Evolutionary conservation across 1,284 basidiomycete genomes (phyloP).

Genomic region (Moesziomyces globuligerus): DNA sequence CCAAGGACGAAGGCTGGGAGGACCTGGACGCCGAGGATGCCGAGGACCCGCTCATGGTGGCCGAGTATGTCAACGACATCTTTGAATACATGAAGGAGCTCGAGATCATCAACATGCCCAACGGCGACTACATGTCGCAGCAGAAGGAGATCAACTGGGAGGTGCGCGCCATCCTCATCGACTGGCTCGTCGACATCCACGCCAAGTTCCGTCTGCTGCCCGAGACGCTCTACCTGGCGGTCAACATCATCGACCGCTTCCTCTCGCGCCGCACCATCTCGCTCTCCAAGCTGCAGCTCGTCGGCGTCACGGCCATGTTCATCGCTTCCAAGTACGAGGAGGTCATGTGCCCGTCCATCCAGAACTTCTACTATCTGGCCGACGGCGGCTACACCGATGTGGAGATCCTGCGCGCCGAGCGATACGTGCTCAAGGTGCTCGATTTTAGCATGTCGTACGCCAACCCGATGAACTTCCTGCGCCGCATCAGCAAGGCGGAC

Average conservation of each 20-base stretch:
- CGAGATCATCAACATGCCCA: slow-evolving; percentile 70
- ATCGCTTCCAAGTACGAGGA: slow-evolving; percentile 96
- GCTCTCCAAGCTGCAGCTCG: slow-evolving; percentile 90
- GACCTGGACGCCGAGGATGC: slow-evolving; percentile 91
- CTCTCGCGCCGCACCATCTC: slow-evolving; percentile 88
- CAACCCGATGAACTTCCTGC: slow-evolving; percentile 90
- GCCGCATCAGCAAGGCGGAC: slow-evolving; percentile 71
- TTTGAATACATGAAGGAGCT: slow-evolving; percentile 87
- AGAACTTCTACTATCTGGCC: slow-evolving; percentile 76
- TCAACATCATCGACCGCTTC: slow-evolving; percentile 97
- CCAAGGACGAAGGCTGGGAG: slow-evolving; percentile 75
- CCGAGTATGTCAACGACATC: slow-evolving; percentile 93
- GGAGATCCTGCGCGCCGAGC: slow-evolving; percentile 75
- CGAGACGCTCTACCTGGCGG: slow-evolving; percentile 92
- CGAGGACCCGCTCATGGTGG: slow-evolving; percentile 97
- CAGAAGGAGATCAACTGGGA: slow-evolving; percentile 66
- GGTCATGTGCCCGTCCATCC: slow-evolving; percentile 87
- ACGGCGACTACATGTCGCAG: slow-evolving; percentile 61
- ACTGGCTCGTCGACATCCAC: slow-evolving; percentile 98
- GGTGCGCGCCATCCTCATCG: slow-evolving; percentile 84
- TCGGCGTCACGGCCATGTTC: slow-evolving; percentile 93
- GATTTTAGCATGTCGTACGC: slow-evolving; percentile 92
- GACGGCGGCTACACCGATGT: slow-evolving; percentile 64
- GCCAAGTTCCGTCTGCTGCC: slow-evolving; percentile 90
- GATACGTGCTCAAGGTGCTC: slow-evolving; percentile 89